Conservation (phyloP, 805 yeast species). For the Saturnispora diversa region DNA sequence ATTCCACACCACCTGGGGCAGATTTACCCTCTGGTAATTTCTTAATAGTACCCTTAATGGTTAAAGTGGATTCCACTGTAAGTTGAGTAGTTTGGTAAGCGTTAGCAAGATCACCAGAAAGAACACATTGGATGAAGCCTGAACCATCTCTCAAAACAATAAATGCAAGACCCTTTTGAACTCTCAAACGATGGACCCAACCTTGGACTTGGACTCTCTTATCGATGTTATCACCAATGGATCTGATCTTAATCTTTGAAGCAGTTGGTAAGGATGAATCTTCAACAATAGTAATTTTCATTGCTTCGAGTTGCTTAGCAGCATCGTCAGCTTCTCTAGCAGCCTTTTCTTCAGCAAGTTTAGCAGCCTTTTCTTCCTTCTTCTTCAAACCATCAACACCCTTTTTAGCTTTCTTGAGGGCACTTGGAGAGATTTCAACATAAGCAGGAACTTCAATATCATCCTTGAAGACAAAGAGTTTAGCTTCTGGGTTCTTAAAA, state of each 20-base stretch:
- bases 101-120: conserved; percentile 85
- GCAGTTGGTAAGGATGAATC: conserved; percentile 71
- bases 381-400: conserved; percentile 89
- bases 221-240: conserved; percentile 48
- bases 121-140: conserved; percentile 80
- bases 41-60: conserved; percentile 71
- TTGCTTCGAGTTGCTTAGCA: conserved; percentile 67
- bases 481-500: conserved; percentile 38
- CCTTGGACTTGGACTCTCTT: conserved; percentile 73
- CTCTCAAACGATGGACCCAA: conserved; percentile 92
- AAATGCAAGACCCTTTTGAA: conserved; percentile 88
- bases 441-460: conserved; percentile 44
- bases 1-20: conserved; percentile 97
- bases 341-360: conserved; percentile 43
- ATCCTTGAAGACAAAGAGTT: conserved; percentile 52
- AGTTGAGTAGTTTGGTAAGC: conserved; percentile 78
- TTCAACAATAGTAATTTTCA: conserved; percentile 67
- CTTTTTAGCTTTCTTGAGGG: conserved; percentile 91
- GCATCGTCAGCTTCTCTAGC: conserved; percentile 62
- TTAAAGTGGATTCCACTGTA: conserved; percentile 81
- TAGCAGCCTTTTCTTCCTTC: conserved; percentile 60
- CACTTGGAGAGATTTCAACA: conserved; percentile 78
- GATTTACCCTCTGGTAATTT: conserved; percentile 91
- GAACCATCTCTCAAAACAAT: conserved; percentile 92
- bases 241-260: conserved; percentile 52